phyloP scores from a whole-genome alignment of 495 filamentous ascomycete genomes.

The Penicillium egyptiacum region DNA sequence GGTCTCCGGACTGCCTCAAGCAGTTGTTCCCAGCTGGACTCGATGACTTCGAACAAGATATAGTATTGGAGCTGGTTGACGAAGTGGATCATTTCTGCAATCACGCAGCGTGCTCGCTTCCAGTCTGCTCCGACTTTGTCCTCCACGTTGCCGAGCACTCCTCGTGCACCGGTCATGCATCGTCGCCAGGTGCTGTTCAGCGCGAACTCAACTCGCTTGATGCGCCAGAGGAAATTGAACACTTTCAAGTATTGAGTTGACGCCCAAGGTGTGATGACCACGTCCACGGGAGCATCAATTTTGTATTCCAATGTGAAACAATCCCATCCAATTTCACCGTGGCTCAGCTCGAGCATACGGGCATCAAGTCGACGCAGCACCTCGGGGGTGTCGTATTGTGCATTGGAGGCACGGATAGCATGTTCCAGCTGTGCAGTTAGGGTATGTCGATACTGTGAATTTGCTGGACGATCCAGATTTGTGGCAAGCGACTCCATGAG shows the following conservation, averaged over 20 bases:
- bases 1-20: constrained; percentile 76
- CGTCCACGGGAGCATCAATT: constrained; percentile 94
- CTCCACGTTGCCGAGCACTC: constrained; percentile 81
- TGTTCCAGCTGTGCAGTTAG: constrained; percentile 96
- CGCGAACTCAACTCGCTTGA: constrained; percentile 96
- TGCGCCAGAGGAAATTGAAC: constrained; percentile 99
- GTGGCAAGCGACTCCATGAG: constrained; percentile 94
- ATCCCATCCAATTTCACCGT: constrained; percentile 98
- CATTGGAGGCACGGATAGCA: constrained; percentile 94
- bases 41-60: constrained; percentile 98
- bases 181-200: constrained; percentile 89
- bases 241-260: constrained; percentile 96
- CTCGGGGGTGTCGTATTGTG: constrained; percentile 92
- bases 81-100: constrained; percentile 98
- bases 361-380: constrained; percentile 90
- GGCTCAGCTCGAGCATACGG: constrained; percentile 90
- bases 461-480: constrained; percentile 92
- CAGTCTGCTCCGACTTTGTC: constrained; percentile 77
- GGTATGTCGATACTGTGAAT: constrained; percentile 90
- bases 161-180: constrained; percentile 92
- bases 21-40: constrained; percentile 86
- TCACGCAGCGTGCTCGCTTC: constrained; percentile 81
- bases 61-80: constrained; percentile 97
- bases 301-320: constrained; percentile 99
- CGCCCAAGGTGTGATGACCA: constrained; percentile 92